phyloP scores from a whole-genome alignment of 1,284 basidiomycete genomes.

The Cutaneotrichosporon cyanovorans region DNA sequence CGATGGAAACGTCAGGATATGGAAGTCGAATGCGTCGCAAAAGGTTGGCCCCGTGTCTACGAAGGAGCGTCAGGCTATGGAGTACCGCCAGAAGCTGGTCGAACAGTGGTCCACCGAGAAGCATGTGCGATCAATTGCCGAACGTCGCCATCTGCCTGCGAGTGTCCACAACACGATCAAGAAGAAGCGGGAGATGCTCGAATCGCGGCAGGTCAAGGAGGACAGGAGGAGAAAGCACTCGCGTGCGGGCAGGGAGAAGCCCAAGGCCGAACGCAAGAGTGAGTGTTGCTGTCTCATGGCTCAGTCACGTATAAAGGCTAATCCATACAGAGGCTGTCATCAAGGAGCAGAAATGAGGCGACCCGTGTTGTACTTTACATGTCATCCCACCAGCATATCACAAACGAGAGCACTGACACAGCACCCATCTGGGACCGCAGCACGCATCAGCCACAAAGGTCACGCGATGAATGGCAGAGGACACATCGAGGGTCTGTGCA shows the following conservation, averaged over 20 bases:
- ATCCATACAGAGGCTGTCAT: slow-evolving; percentile 55
- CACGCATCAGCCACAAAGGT: too few relatives aligned
- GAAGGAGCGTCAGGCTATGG: slow-evolving; percentile 84
- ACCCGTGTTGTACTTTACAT: slow-evolving; percentile 20
- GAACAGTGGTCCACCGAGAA: slow-evolving; percentile 81
- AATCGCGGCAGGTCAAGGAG: slow-evolving; percentile 82
- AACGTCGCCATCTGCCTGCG: slow-evolving; percentile 82
- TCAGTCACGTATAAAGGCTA: slow-evolving; percentile 7
- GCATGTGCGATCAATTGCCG: slow-evolving; percentile 71
- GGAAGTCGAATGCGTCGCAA: slow-evolving; percentile 90
- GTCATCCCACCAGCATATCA: slow-evolving; percentile 8
- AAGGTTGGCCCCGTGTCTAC: slow-evolving; percentile 86
- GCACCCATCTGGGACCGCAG: too few relatives aligned
- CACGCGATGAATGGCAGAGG: too few relatives aligned
- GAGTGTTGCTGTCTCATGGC: slow-evolving; percentile 14
- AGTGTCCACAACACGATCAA: slow-evolving; percentile 78
- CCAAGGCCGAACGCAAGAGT: slow-evolving; percentile 82
- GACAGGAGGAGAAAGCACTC: slow-evolving; percentile 84
- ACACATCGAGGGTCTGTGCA: too few relatives aligned
- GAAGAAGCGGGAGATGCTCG: slow-evolving; percentile 89
- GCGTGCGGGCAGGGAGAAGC: slow-evolving; percentile 74
- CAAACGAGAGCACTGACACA: neutral
- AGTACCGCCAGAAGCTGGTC: slow-evolving; percentile 83
- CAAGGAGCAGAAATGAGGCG: slow-evolving; percentile 59
- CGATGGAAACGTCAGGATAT: slow-evolving; percentile 92